Evolutionary conservation across 202 grass and related monocot genomes (phyloP).

Genomic region (Musa balbisiana): DNA sequence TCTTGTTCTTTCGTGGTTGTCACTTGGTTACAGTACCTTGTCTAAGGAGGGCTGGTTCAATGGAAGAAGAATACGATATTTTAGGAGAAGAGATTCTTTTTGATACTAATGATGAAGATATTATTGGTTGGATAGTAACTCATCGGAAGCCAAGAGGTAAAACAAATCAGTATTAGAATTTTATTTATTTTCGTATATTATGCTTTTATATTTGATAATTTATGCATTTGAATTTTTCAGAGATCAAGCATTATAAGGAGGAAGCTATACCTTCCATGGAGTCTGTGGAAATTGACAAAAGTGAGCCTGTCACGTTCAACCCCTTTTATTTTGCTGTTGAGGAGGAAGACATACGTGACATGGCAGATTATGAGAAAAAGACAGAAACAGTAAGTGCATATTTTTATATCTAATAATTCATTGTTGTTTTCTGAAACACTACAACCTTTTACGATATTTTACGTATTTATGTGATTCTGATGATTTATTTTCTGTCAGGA

Average conservation of each 20-base stretch:
- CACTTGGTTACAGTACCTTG: conserved; percentile 51
- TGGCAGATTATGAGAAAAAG: conserved; percentile 62
- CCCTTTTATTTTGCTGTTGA: conserved; percentile 57
- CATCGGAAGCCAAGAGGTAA: conserved; percentile 67
- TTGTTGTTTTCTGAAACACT: no score
- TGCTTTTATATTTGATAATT: conserved; percentile 4
- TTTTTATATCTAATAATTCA: neutral
- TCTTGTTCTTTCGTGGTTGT: no score
- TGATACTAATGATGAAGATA: conserved; percentile 41
- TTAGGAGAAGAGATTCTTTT: conserved; percentile 65
- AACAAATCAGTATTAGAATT: neutral
- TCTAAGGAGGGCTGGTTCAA: conserved; percentile 52
- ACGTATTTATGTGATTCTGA: no score
- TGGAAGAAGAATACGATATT: conserved; percentile 84
- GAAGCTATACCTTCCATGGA: conserved; percentile 93
- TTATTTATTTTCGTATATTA: neutral
- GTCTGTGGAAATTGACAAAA: conserved; percentile 56
- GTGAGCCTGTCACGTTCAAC: conserved; percentile 53
- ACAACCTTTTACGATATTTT: no score
- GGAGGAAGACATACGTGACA: conserved; percentile 95
- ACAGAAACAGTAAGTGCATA: conserved; percentile 39
- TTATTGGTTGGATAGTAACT: conserved; percentile 75
- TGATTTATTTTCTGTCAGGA: no score
- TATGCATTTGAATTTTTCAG: conserved; percentile 24
- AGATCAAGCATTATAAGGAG: conserved; percentile 47